Base-by-base conservation (phyloP, 768 basidiomycete species). In the Exsudoporus frostii region DNA sequence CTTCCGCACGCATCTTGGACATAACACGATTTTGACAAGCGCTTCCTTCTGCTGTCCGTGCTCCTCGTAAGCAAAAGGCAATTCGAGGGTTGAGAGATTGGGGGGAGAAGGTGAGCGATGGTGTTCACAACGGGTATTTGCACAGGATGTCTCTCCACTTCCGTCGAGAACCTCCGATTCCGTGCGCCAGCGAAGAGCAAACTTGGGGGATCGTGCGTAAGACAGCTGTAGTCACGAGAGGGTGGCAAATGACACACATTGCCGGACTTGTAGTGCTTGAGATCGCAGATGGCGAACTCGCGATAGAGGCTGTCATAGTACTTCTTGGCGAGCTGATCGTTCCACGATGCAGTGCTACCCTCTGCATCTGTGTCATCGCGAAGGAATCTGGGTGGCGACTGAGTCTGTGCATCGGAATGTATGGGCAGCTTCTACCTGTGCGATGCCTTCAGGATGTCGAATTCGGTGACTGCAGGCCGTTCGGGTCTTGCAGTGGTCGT, bases 261-360 rank as follows among this genome's bases (percentile, higher is more conserved):
- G 15, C 92, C 90, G 0, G 88, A 85, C 73, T 93, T 97, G 77
- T 91, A 97, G 65, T 98, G 96, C 74, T 98, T 98, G 54, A 98
- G 74, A 71, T 98, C 92, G 65, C 91, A 93, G 20, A 94, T 76
- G 0, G 90, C 92, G 62, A 86, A 98, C 70, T 98, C 95, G 57
- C 92, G 88, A 68, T 92, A 97, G 4, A 98, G 81, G 59, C 73
- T 89, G 13, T 79, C 74, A 62, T 98, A 95, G 74, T 95, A 98
- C 62, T 94, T 95, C 55, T 79, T 76, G 0, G 96, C 95, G 25
- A 98, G 76, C 55, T 84, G 77, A 43, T 95, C 91, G 63, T 95
- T 85, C 90, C 93, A 98, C 49, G 42, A 70, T 13, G n/a, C n/a
- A n/a, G 61, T 11, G 14, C 3, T 38, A 24, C 30, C 30, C 3